Percentiles rank a stretch among this genome's conserved stretches.
phyloP scores from a whole-genome alignment of 148 eudicot genomes.

The Rhododendron griersonianum region DNA sequence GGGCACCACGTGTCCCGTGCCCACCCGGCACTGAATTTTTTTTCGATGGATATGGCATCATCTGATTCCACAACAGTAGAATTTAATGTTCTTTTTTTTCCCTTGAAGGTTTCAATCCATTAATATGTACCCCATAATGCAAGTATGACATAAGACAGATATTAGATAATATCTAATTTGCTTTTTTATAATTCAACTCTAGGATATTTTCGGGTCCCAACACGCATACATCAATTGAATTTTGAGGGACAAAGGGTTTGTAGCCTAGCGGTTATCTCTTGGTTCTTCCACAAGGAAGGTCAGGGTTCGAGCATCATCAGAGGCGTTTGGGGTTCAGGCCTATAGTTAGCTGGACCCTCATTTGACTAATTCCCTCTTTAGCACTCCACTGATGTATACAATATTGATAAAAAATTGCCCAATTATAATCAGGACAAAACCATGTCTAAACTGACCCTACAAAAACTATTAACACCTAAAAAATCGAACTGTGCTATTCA shows the following conservation, averaged over 20 bases:
- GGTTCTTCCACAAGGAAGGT: rapidly evolving
- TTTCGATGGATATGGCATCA: not conserved
- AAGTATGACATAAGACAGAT: not conserved
- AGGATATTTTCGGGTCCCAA: not conserved
- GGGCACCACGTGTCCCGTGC: no score
- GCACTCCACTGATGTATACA: no score
- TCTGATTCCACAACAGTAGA: not conserved
- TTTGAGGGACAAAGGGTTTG: not conserved
- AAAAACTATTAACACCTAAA: not conserved
- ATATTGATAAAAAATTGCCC: no score
- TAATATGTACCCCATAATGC: not conserved
- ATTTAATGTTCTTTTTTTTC: not conserved
- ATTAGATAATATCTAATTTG: no score
- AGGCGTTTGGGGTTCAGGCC: no score
- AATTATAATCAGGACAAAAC: not conserved
- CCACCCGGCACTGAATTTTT: no score
- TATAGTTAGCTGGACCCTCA: no score
- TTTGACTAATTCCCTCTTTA: no score
- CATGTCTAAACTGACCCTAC: not conserved
- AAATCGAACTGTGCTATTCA: no score
- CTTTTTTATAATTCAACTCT: not conserved
- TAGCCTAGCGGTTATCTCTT: not conserved
- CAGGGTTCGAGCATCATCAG: no score
- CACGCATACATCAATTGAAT: no score
- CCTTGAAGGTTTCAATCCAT: not conserved